These are phyloP conservation scores for Alternaria infectoria DNA, from an alignment of 2,329 filamentous ascomycete species.

Conservation along the genomic window DNA sequence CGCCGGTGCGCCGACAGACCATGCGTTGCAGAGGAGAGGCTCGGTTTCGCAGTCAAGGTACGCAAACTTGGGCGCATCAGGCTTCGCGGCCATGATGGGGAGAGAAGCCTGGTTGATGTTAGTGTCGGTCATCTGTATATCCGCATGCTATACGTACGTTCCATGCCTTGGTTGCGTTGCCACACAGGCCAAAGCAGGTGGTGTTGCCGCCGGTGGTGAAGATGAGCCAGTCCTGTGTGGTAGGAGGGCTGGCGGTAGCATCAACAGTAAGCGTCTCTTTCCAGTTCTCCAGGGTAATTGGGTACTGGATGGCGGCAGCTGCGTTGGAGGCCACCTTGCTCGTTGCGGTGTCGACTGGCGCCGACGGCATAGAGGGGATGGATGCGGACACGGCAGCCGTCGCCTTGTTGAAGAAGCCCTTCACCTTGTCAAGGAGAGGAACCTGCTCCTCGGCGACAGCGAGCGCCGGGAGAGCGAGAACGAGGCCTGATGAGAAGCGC, in stretches of 20 bases:
- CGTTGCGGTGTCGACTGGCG: slow-evolving; percentile 54
- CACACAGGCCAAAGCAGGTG: slow-evolving; percentile 77
- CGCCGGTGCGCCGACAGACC: slow-evolving; percentile 69
- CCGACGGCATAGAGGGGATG: slow-evolving; percentile 49
- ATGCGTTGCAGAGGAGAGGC: slow-evolving; percentile 75
- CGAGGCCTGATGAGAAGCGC: slow-evolving; percentile 60
- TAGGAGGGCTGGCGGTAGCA: slow-evolving; percentile 60
- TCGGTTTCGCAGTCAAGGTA: slow-evolving; percentile 77
- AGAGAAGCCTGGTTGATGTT: slow-evolving; percentile 61
- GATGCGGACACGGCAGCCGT: slow-evolving; percentile 62
- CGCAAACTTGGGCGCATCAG: slow-evolving; percentile 70
- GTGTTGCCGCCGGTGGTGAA: slow-evolving; percentile 77
- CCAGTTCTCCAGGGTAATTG: slow-evolving; percentile 74
- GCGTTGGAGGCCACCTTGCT: slow-evolving; percentile 60
- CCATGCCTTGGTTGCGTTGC: slow-evolving; percentile 66
- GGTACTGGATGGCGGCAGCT: slow-evolving; percentile 60
- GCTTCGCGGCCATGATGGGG: slow-evolving; percentile 65
- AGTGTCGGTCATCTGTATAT: background rate
- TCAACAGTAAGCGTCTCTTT: slow-evolving; percentile 69
- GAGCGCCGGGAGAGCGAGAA: slow-evolving; percentile 60
- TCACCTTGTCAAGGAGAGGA: slow-evolving; percentile 67
- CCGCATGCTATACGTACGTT: slow-evolving; percentile 49
- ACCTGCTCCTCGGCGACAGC: slow-evolving; percentile 63
- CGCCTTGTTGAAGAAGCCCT: slow-evolving; percentile 61
- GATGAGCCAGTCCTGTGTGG: slow-evolving; percentile 78